Base-by-base conservation (phyloP, 1,284 basidiomycete genomes). In the Sanguinoderma infundibulare region DNA sequence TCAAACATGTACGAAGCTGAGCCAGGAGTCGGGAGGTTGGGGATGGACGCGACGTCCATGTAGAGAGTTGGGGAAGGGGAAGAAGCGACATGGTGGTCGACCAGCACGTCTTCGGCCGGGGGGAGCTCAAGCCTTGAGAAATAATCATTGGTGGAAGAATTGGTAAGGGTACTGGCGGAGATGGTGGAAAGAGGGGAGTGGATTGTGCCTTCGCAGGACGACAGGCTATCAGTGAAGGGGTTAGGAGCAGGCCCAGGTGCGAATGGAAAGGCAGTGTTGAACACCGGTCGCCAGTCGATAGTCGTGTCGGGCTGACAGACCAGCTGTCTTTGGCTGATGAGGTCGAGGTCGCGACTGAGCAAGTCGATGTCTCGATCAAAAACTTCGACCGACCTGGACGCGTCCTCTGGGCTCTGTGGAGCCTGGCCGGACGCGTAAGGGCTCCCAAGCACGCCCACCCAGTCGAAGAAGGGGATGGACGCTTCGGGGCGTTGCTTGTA, bases 281-380 rank as follows among this genome's bases (percentile, higher is more conserved):
- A 8, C n/a, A 24, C 20, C 30, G 53, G 9, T 10, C 38, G n/a
- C 55, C 60, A 61, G 12, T 57, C 55, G 9, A 35, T 20, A 1
- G 28, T 22, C n/a, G 5, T 39, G 8, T 8, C 6, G 12, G 38
- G 15, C 26, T 47, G 28, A 28, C 15, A 39, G n/a, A 10, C 20
- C 9, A 30, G 24, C 3, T 22, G 28, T 14, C 15, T 15, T 14
- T 10, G 32, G 49, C 22, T 10, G 3, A 51, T 22, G 10, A 2
- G 17, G 20, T 36, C 34, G 34, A 51, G 14, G 30, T 24, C 20
- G 26, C 28, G 42, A 12, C 28, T 30, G 28, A 36, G 1, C 9
- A 24, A 14, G 17, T 61, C 52, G 52, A 57, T 38, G 10, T 61
- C 38, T 26, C 17, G 24, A 12, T 58, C 40, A n/a, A 62, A 58